These are phyloP conservation scores for Claviceps sp. DNA, from an alignment of 2,329 filamentous ascomycete genomes.

Conservation along the genomic window DNA sequence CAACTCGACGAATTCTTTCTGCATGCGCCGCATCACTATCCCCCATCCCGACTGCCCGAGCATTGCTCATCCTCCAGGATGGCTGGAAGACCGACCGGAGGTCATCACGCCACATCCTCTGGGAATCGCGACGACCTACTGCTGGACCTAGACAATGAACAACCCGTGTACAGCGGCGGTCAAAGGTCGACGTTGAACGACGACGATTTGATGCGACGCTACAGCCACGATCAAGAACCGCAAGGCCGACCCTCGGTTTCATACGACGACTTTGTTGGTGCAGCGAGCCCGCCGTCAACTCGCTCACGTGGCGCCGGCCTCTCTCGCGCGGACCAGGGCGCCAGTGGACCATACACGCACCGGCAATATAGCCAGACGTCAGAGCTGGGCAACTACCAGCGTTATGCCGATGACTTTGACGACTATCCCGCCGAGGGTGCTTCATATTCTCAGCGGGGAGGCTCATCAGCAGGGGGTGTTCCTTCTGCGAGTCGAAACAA, in stretches of 20 bases:
- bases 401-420: slow-evolving; percentile 80
- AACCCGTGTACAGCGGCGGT: slow-evolving; percentile 60
- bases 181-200: slow-evolving; percentile 70
- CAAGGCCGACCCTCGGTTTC: slow-evolving; percentile 71
- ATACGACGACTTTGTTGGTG: slow-evolving; percentile 88
- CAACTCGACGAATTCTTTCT: slow-evolving; percentile 11
- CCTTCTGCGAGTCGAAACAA: slow-evolving; percentile 29
- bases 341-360: slow-evolving; percentile 30
- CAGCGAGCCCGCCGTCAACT: slow-evolving; percentile 30
- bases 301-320: slow-evolving; percentile 22
- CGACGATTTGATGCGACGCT: slow-evolving; percentile 64
- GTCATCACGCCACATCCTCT: slow-evolving; percentile 35
- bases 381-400: slow-evolving; percentile 74
- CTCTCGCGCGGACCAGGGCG: slow-evolving; percentile 8
- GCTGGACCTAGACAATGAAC: slow-evolving; percentile 60
- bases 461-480: slow-evolving; percentile 41
- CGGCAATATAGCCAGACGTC: slow-evolving; percentile 61
- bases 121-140: slow-evolving; percentile 46
- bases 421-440: slow-evolving; percentile 67
- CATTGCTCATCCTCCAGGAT: slow-evolving; percentile 36
- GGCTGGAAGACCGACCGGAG: slow-evolving; percentile 41
- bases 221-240: slow-evolving; percentile 53
- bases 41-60: slow-evolving; percentile 17
- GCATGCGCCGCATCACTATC: slow-evolving; percentile 19
- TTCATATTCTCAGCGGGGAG: slow-evolving; percentile 71